phyloP scores from a whole-genome alignment of 179 eudicot genomes.

The Spergularia azorica region DNA sequence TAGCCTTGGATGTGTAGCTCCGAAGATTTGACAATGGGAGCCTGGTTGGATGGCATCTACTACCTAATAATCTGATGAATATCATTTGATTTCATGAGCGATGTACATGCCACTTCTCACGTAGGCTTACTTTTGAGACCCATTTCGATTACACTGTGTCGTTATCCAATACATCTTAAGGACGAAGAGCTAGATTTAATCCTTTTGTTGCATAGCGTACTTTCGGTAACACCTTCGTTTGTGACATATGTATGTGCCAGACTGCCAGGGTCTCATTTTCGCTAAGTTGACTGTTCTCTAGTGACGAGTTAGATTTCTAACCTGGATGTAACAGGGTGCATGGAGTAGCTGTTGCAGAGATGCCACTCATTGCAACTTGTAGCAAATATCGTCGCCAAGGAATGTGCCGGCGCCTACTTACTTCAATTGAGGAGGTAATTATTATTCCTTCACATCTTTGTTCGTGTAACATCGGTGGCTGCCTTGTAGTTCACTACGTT shows the following conservation, averaged over 20 bases:
- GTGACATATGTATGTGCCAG: background rate
- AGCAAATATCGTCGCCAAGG: slow-evolving; percentile 88
- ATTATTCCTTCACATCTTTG: slow-evolving; percentile 2
- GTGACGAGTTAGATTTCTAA: slow-evolving; percentile 14
- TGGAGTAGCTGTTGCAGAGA: slow-evolving; percentile 78
- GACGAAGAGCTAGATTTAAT: no score
- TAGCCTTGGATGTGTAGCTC: background rate
- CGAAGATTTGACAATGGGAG: no score
- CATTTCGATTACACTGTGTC: no score
- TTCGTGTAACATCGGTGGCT: background rate
- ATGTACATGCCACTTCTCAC: no score
- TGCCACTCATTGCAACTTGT: slow-evolving; percentile 96
- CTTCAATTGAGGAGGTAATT: slow-evolving; percentile 74
- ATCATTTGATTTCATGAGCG: no score
- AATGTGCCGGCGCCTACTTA: slow-evolving; percentile 83
- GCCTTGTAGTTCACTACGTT: background rate
- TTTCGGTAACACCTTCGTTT: no score
- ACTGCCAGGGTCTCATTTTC: background rate
- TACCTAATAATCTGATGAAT: no score
- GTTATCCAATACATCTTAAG: no score
- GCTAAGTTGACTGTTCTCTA: background rate
- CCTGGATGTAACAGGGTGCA: slow-evolving; percentile 64
- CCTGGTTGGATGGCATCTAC: no score
- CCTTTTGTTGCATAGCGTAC: no score
- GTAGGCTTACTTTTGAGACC: no score